Base-by-base conservation (phyloP, 192 early-diverging fungal genomes). In the Backusella mclennaniae region DNA sequence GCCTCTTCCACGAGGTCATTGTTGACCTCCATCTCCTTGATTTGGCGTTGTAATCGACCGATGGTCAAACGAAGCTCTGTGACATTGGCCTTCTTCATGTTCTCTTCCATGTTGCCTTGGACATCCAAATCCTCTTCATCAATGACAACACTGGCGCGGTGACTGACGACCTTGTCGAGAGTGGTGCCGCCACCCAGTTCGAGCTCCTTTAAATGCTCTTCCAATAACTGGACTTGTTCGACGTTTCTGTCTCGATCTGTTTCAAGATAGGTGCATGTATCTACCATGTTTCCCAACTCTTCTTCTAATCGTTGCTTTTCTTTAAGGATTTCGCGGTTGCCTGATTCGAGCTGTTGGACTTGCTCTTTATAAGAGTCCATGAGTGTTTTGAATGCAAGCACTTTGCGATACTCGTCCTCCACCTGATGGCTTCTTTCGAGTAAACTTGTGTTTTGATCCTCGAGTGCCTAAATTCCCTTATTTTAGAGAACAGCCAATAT, bases 331-430 rank as follows among this genome's bases (percentile, higher is more conserved):
- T 86, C 71, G 33, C 83, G 85, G 77, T 91, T 94, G 63, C 88
- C 92, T 53, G 79, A 81, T 75, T 97, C 95, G 31, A 96, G 84
- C 33, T 85, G 78, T 7, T 85, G 81, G 46, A 96, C 88, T 75
- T 96, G 94, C 44, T 95, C 91, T 79, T 96, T 95, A 83, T 94
- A 95, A 29, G 90, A 92, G 67, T 97, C 95, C 85, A 97, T 91
- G 23, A 94, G 74, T 3, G 92, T 89, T 79, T 92, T 94, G 72
- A 93, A 93, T 49, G 87, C 87, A 35, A 88, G 83, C 11, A 95
- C 85, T 80, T 96, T 95, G 29, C 86, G 86, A 80, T 93, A 96
- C 74, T 98, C 95, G 26, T 97, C 96, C 79, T 97, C 95, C 31
- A 97, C 87, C 59, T 89, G 86, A 35, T 86, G 85, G 68, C 93